Evolutionary conservation across 169 alveolate genomes (phyloP).

Genomic region (Plasmodium berghei): DNA sequence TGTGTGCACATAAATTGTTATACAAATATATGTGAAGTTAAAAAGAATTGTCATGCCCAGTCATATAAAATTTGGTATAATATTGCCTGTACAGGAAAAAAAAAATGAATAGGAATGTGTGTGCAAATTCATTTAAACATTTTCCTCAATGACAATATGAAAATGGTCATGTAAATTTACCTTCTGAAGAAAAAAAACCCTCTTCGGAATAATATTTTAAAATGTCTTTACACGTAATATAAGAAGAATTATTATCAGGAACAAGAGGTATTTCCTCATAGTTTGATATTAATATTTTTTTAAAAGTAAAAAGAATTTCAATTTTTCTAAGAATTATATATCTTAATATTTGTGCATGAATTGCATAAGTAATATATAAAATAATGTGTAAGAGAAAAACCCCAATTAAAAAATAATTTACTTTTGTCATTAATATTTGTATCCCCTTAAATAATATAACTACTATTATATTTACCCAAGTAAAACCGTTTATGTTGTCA

Average conservation of each 20-base stretch:
- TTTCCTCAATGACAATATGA: not conserved
- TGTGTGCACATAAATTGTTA: not conserved
- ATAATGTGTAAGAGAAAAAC: conserved; percentile 40
- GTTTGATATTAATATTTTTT: conserved; percentile 43
- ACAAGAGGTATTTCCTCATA: conserved; percentile 40
- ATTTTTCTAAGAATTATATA: conserved; percentile 70
- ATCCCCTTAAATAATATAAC: conserved; percentile 28
- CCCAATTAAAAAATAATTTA: conserved; percentile 43
- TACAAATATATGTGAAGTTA: not conserved
- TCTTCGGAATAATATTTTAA: conserved; percentile 63
- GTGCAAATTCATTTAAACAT: not conserved
- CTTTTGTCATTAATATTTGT: conserved; percentile 41
- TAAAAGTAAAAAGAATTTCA: conserved; percentile 61
- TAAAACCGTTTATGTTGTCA: conserved; percentile 53
- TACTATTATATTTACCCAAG: conserved; percentile 44
- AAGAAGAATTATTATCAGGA: conserved; percentile 49
- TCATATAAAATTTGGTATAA: conserved; percentile 69
- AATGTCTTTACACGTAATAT: conserved; percentile 48
- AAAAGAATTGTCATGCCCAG: not conserved
- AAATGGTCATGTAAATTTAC: conserved; percentile 5
- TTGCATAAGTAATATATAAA: conserved; percentile 49
- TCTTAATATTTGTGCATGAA: conserved; percentile 69
- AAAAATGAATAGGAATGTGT: not conserved
- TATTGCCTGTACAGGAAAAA: conserved; percentile 46
- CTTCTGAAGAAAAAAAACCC: conserved; percentile 71